These are phyloP conservation scores for Erodium maritimum DNA, from an alignment of 345 rosid species.

Conservation along the genomic window DNA sequence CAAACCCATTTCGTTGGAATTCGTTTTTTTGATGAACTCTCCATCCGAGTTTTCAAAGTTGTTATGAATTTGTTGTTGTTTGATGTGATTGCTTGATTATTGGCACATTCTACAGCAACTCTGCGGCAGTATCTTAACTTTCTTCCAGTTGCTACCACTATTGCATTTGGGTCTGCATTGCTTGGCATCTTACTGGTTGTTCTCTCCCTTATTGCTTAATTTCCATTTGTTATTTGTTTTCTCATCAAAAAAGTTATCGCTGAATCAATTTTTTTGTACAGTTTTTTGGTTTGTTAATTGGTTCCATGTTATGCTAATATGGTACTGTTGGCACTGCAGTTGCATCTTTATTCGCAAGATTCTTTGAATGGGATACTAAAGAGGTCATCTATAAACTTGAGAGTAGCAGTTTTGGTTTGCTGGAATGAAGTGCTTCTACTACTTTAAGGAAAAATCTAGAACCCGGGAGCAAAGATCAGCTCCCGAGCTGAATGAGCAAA, in stretches of 20 bases:
- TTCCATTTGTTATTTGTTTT: no score
- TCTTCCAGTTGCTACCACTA: no score
- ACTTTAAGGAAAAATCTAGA: slow-evolving; percentile 38
- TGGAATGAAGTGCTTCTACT: slow-evolving; percentile 45
- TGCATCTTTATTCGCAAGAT: not conserved
- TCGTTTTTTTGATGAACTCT: no score
- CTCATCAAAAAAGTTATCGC: no score
- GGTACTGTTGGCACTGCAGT: not conserved
- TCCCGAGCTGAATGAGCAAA: slow-evolving; percentile 27
- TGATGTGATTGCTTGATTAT: no score
- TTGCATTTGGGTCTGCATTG: not conserved
- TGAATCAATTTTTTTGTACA: no score
- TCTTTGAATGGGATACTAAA: not conserved
- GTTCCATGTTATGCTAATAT: no score
- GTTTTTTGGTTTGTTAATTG: no score
- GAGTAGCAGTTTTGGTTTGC: not conserved
- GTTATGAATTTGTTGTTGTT: not conserved
- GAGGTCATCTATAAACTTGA: not conserved
- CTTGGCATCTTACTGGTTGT: not conserved
- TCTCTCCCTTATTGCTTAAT: not conserved
- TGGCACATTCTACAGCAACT: no score
- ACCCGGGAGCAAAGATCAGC: slow-evolving; percentile 34
- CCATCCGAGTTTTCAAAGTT: no score
- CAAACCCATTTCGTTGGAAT: not conserved
- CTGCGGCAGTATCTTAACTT: no score